Evolutionary conservation across 352 stramenopile species (phyloP).

Genomic region (Globisporangium orthogonon): DNA sequence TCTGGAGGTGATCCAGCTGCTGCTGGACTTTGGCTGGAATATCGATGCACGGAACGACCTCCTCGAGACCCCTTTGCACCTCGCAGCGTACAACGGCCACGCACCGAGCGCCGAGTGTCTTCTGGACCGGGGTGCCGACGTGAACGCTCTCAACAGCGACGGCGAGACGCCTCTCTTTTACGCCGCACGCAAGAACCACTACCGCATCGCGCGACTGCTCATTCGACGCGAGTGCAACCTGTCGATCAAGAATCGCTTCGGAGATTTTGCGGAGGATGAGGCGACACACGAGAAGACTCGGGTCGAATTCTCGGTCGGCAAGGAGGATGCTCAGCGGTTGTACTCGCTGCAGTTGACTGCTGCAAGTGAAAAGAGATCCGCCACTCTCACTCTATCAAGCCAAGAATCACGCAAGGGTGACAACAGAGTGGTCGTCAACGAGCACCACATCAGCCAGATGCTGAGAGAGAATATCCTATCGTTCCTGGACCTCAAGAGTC

Average conservation of each 20-base stretch:
- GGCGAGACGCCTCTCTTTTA: slow-evolving; percentile 74
- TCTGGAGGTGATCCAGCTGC: slow-evolving; percentile 52
- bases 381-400: background rate
- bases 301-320: slow-evolving; percentile 41
- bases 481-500: slow-evolving; percentile 63
- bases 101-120: slow-evolving; percentile 46
- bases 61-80: slow-evolving; percentile 59
- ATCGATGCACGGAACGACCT: slow-evolving; percentile 38
- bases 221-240: slow-evolving; percentile 61
- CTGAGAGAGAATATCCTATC: slow-evolving; percentile 51
- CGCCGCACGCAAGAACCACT: slow-evolving; percentile 56
- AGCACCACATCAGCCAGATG: slow-evolving; percentile 29
- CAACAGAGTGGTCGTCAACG: background rate
- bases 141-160: slow-evolving; percentile 45
- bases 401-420: background rate
- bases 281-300: slow-evolving; percentile 39
- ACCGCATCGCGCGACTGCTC: slow-evolving; percentile 53
- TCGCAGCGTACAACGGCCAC: slow-evolving; percentile 62
- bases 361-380: background rate
- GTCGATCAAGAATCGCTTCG: slow-evolving; percentile 44
- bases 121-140: slow-evolving; percentile 45
- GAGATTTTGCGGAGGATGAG: slow-evolving; percentile 67
- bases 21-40: slow-evolving; percentile 61
- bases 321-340: slow-evolving; percentile 37
- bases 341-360: slow-evolving; percentile 7